A percentile compares a stretch with the other conserved stretches of the same genome.
These are phyloP conservation scores for Acorus gramineus DNA, from an alignment of 106 monocot species.

Conservation along the genomic window DNA sequence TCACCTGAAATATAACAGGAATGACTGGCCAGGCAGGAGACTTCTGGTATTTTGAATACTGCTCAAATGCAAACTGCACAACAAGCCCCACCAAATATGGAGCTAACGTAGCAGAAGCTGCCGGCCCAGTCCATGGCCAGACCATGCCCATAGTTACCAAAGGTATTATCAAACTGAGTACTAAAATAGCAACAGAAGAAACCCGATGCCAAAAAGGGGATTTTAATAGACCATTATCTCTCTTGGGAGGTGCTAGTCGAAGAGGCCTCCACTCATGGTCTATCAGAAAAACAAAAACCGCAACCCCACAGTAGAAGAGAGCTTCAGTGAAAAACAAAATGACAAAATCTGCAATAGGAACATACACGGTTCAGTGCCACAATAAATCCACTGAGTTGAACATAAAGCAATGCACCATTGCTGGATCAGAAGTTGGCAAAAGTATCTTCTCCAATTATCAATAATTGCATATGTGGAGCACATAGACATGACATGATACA, in stretches of 20 bases:
- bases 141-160: slow-evolving; percentile 96
- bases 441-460: too few relatives aligned
- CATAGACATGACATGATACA: too few relatives aligned
- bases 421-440: too few relatives aligned
- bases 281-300: slow-evolving; percentile 61
- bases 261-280: slow-evolving; percentile 49
- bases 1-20: slow-evolving; percentile 85
- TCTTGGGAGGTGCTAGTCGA: slow-evolving; percentile 12
- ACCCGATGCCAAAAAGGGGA: slow-evolving; percentile 41
- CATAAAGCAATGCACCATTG: too few relatives aligned
- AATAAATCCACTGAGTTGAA: too few relatives aligned
- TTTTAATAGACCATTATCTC: slow-evolving; percentile 18
- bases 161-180: slow-evolving; percentile 74
- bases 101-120: slow-evolving; percentile 91
- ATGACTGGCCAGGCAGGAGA: slow-evolving; percentile 79
- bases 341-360: slow-evolving; percentile 65
- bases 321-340: slow-evolving; percentile 93
- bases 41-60: slow-evolving; percentile 49
- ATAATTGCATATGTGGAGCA: too few relatives aligned
- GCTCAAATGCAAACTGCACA: slow-evolving; percentile 88
- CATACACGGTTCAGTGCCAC: not conserved
- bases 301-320: slow-evolving; percentile 80
- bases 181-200: slow-evolving; percentile 62
- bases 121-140: slow-evolving; percentile 98
- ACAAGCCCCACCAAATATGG: slow-evolving; percentile 88